phyloP scores from a whole-genome alignment of 2,329 filamentous ascomycete genomes.

The Stachybotrys chlorohalonatus region DNA sequence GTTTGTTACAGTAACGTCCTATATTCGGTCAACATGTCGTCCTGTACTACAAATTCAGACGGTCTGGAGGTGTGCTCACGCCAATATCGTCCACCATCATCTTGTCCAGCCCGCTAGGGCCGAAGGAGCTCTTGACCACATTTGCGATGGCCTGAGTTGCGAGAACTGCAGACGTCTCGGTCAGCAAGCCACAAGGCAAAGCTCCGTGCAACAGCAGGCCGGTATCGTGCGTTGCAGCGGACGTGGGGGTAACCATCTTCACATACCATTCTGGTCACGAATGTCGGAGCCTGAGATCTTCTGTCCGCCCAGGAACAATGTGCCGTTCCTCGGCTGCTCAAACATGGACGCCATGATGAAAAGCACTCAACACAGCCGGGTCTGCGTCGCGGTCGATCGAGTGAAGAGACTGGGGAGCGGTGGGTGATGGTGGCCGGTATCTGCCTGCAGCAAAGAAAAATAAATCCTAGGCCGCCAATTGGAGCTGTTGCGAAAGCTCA shows the following conservation, averaged over 20 bases:
- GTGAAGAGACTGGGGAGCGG: not conserved
- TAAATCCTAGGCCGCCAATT: not conserved
- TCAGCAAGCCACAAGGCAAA: slow-evolving; percentile 5
- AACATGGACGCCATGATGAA: slow-evolving; percentile 84
- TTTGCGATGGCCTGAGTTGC: slow-evolving; percentile 97
- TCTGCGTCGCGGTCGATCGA: slow-evolving; percentile 2
- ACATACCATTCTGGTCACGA: slow-evolving; percentile 84
- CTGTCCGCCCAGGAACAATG: slow-evolving; percentile 89
- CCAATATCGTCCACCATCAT: slow-evolving; percentile 99
- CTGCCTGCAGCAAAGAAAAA: not conserved
- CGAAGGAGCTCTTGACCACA: slow-evolving; percentile 98
- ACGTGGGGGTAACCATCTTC: not conserved
- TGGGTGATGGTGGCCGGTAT: not conserved
- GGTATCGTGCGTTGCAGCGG: not conserved
- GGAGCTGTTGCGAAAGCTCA: slow-evolving; percentile 4
- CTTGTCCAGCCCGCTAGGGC: slow-evolving; percentile 94
- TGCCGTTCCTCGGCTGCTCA: slow-evolving; percentile 90
- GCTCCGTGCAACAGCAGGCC: no score
- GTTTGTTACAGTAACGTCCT: slow-evolving; percentile 98
- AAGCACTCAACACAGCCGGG: slow-evolving; percentile 6
- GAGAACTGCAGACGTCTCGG: slow-evolving; percentile 48
- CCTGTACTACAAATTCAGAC: not conserved
- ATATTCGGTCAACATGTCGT: not conserved
- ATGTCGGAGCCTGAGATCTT: slow-evolving; percentile 98
- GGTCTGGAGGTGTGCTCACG: slow-evolving; percentile 37